Percentiles rank a stretch among this genome's conserved stretches.
Evolutionary conservation across 78 protist genomes (phyloP).

Genomic region (Dictyostelium firmibasis): DNA sequence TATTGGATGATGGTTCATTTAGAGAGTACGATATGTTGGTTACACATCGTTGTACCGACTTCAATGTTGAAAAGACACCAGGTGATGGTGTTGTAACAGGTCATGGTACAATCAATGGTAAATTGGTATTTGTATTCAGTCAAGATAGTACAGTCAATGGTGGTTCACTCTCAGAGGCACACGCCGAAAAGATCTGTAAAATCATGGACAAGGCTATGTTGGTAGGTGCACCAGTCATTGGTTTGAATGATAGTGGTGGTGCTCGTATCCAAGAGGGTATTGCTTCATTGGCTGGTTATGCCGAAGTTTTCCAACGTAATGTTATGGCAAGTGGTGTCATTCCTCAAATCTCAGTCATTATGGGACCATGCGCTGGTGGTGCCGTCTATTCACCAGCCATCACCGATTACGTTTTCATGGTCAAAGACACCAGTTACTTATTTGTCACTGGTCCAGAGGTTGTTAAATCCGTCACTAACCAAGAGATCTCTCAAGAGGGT

Average conservation of each 20-base stretch:
- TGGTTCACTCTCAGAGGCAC: conserved; percentile 96
- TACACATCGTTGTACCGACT: conserved; percentile 95
- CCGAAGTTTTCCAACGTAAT: conserved; percentile 96
- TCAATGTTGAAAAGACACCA: conserved; percentile 91
- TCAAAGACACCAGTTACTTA: conserved; percentile 92
- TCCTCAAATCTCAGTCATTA: conserved; percentile 96
- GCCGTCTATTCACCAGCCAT: conserved; percentile 99
- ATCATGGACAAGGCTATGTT: conserved; percentile 98
- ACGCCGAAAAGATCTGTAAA: conserved; percentile 98
- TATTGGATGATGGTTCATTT: conserved; percentile 94
- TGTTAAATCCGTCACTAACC: conserved; percentile 94
- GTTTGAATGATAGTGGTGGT: conserved; percentile 98
- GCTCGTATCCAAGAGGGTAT: conserved; percentile 99
- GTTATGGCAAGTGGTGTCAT: conserved; percentile 97
- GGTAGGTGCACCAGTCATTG: conserved; percentile 98
- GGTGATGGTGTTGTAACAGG: conserved; percentile 99
- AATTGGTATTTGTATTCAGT: conserved; percentile 95
- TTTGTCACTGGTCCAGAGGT: conserved; percentile 99
- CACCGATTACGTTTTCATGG: conserved; percentile 98
- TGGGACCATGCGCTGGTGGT: conserved; percentile 99
- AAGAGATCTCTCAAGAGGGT: conserved; percentile 94
- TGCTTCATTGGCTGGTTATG: conserved; percentile 97
- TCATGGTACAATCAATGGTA: conserved; percentile 95
- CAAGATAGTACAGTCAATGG: conserved; percentile 99
- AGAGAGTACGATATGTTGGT: conserved; percentile 93